Percentiles rank a stretch among this genome's conserved stretches.
Evolutionary conservation across 768 basidiomycete genomes (phyloP).

Genomic region (Albatrellus ellisii): DNA sequence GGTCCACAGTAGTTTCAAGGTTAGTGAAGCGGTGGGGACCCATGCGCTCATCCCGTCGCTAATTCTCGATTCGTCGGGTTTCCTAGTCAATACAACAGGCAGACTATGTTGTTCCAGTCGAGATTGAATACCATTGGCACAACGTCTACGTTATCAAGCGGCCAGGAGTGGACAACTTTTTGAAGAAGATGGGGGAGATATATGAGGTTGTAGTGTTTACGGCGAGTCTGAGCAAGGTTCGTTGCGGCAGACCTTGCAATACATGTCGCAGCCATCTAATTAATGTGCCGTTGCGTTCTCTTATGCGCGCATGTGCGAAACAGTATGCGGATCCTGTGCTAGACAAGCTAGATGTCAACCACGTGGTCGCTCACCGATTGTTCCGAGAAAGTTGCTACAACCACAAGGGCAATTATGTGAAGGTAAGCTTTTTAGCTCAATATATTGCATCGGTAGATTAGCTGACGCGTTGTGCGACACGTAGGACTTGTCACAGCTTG

Average conservation of each 20-base stretch:
- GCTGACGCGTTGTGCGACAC: constrained; percentile 1
- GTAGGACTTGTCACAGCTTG: constrained; percentile 96
- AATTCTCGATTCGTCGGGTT: constrained; percentile 7
- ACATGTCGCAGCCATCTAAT: neutral
- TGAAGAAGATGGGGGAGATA: constrained; percentile 97
- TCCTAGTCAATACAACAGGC: constrained; percentile 81
- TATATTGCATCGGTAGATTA: neutral
- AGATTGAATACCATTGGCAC: constrained; percentile 97
- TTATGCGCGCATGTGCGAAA: constrained; percentile 7
- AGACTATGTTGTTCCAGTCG: constrained; percentile 97
- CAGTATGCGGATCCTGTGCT: constrained; percentile 98
- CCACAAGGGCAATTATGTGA: constrained; percentile 98
- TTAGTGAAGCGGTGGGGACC: no score
- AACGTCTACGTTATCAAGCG: constrained; percentile 99
- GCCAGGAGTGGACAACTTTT: constrained; percentile 93
- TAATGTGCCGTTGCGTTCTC: constrained; percentile 3
- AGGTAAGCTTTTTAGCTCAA: constrained; percentile 34
- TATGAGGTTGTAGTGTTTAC: constrained; percentile 99
- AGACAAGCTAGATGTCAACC: constrained; percentile 89
- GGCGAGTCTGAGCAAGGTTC: constrained; percentile 91
- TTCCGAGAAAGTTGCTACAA: constrained; percentile 99
- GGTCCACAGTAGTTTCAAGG: constrained; percentile 97
- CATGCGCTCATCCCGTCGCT: neutral
- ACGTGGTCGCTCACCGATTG: constrained; percentile 84
- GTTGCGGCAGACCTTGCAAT: constrained; percentile 13